Base-by-base conservation (phyloP, 441 rosid genomes). In the Sinapis alba region DNA sequence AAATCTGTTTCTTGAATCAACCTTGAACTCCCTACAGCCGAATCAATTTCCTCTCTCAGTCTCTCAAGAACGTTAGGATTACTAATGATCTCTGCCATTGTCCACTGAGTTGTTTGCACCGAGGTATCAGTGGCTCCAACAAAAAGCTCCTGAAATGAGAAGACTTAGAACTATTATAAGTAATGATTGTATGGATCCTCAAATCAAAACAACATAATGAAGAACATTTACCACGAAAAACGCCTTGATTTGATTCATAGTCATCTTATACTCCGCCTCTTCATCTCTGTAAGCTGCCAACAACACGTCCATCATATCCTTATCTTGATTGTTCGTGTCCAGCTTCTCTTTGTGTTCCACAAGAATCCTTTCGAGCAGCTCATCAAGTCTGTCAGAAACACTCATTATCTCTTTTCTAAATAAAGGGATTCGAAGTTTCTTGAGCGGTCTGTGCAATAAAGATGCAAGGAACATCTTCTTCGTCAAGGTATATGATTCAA, bases 351-450 rank as follows among this genome's bases (percentile, higher is more conserved):
- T 73, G 24, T 82, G 84, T 64, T 86, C 84, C 57, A 26, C 66
- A 41, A 86, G 50, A 58, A 84, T 26, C 76, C 18, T 80, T n/a
- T 88, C 88, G 10, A 84, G 18, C 61, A 83, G 15, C 34, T 69
- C 69, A 1, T 51, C 13, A 15, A 68, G 54, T 10, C 26, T 68
- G 57, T 19, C 20, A 0, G 79, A 75, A 60, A 68, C 45, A 51
- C 7, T 1, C 32, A 74, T 54, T 82, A 83, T n/a, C 16, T 78
- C 75, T 36, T 75, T 65, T 12, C 62, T 75, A 23, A 24, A 63
- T 1, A 73, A 15, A 68, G 81, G 61, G 20, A 28, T 63, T 6
- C 76, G 68, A 2, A 79, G 50, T 19, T 50, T 78, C 54, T 41
- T 77, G 3, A 67, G 71, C 36, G 74, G 79, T 4, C 9, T 68